Conservation (phyloP, 768 basidiomycete species). For the Tulasnella sp. region DNA sequence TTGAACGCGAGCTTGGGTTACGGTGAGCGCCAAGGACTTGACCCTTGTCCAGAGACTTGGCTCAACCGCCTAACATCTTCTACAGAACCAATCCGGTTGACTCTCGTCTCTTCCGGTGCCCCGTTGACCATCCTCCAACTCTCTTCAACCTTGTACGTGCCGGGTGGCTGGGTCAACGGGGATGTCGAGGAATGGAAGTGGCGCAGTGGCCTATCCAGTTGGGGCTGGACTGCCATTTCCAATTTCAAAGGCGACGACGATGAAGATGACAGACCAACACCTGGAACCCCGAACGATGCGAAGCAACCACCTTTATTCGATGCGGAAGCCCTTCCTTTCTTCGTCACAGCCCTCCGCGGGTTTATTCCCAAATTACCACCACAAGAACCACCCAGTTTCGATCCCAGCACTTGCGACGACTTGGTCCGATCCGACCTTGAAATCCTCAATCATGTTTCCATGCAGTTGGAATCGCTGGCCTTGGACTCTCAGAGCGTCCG, state of each 20-base stretch:
- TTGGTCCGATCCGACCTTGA: slow-evolving; percentile 50
- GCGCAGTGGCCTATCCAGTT: slow-evolving; percentile 56
- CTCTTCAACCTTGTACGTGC: slow-evolving; percentile 62
- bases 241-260: slow-evolving; percentile 45
- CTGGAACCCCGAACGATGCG: neutral
- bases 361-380: slow-evolving; percentile 55
- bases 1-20: slow-evolving; percentile 71
- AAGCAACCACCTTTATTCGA: slow-evolving; percentile 45
- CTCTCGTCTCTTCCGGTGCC: slow-evolving; percentile 61
- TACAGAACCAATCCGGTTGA: slow-evolving; percentile 61
- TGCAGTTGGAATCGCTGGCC: slow-evolving; percentile 64
- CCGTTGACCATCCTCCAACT: slow-evolving; percentile 60
- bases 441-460: slow-evolving; percentile 64
- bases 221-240: slow-evolving; percentile 71
- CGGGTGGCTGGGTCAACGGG: slow-evolving; percentile 49
- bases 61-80: neutral
- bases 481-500: slow-evolving; percentile 73
- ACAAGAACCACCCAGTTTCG: slow-evolving; percentile 32
- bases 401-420: slow-evolving; percentile 13
- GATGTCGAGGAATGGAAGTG: slow-evolving; percentile 54
- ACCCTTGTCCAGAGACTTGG: neutral
- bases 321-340: slow-evolving; percentile 53
- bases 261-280: slow-evolving; percentile 45
- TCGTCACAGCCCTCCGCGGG: slow-evolving; percentile 49
- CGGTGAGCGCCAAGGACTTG: slow-evolving; percentile 40